phyloP scores from a whole-genome alignment of 2,329 filamentous ascomycete genomes.

The Ustulina deusta region DNA sequence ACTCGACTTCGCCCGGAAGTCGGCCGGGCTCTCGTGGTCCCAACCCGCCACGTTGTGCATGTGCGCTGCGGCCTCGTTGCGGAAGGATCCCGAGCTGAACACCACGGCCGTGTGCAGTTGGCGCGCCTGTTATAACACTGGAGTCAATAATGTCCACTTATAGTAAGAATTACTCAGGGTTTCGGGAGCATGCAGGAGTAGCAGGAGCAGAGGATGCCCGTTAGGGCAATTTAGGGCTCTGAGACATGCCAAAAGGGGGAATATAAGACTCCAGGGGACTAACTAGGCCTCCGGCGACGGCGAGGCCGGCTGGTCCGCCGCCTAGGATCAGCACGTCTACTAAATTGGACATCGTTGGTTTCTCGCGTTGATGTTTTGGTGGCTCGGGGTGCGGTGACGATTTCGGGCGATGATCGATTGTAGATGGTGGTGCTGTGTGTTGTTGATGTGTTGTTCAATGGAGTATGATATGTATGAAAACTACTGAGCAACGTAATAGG shows the following conservation, averaged over 20 bases:
- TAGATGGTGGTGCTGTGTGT: background rate
- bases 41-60: conserved; percentile 58
- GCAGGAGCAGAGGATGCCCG: no score
- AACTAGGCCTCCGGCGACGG: conserved; percentile 54
- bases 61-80: conserved; percentile 56
- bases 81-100: conserved; percentile 50
- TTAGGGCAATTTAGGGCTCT: no score
- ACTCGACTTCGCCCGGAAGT: conserved; percentile 38
- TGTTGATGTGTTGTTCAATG: no score
- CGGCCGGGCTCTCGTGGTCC: conserved; percentile 40
- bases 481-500: background rate
- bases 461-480: background rate
- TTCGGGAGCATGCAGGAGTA: no score
- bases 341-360: conserved; percentile 12
- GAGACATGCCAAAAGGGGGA: no score
- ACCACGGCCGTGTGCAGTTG: conserved; percentile 55
- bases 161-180: no score
- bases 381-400: background rate
- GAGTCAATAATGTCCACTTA: no score
- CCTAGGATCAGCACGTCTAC: conserved; percentile 56
- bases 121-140: no score
- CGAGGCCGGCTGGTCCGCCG: conserved; percentile 59
- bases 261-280: no score
- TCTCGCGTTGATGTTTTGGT: background rate
- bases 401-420: background rate